Conservation (phyloP, 371 early-diverging fungal genomes). For the Apophysomyces trapeziformis region DNA sequence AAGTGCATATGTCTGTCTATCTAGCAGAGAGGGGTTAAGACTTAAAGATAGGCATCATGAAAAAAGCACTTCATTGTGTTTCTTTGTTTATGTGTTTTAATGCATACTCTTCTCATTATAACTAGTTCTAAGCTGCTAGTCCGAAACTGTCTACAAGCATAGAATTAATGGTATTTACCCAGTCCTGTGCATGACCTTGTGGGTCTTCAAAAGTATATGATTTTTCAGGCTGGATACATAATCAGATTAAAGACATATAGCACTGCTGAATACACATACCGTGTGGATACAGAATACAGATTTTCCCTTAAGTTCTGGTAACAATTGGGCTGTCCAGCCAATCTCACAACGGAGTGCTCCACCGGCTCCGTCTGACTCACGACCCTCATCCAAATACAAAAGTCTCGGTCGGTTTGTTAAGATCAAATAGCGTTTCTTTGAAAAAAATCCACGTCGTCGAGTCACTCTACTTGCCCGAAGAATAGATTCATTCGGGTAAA, state of each 20-base stretch:
- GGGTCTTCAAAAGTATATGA: conserved; percentile 66
- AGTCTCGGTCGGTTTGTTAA: conserved; percentile 76
- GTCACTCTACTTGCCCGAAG: conserved; percentile 61
- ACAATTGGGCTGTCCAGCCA: conserved; percentile 51
- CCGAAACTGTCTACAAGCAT: conserved; percentile 59
- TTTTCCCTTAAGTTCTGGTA: conserved; percentile 62
- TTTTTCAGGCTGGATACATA: conserved; percentile 53
- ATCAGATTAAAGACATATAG: neutral
- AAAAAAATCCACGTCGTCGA: conserved; percentile 65
- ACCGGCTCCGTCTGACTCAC: conserved; percentile 38
- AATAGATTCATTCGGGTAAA: conserved; percentile 68
- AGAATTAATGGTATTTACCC: conserved; percentile 60
- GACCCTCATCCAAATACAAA: conserved; percentile 68
- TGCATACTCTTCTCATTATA: too few relatives aligned
- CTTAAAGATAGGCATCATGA: too few relatives aligned
- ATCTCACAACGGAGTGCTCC: conserved; percentile 58
- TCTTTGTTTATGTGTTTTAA: too few relatives aligned
- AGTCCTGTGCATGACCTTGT: conserved; percentile 51
- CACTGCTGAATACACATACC: conserved; percentile 33
- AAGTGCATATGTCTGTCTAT: too few relatives aligned
- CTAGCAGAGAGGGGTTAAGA: too few relatives aligned
- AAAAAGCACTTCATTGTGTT: too few relatives aligned
- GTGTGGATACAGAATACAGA: conserved; percentile 68
- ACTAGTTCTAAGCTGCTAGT: conserved; percentile 21
- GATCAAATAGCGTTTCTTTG: conserved; percentile 65